These are phyloP conservation scores for Colletotrichum sidae DNA, from an alignment of 2,329 filamentous ascomycete species.

Conservation along the genomic window DNA sequence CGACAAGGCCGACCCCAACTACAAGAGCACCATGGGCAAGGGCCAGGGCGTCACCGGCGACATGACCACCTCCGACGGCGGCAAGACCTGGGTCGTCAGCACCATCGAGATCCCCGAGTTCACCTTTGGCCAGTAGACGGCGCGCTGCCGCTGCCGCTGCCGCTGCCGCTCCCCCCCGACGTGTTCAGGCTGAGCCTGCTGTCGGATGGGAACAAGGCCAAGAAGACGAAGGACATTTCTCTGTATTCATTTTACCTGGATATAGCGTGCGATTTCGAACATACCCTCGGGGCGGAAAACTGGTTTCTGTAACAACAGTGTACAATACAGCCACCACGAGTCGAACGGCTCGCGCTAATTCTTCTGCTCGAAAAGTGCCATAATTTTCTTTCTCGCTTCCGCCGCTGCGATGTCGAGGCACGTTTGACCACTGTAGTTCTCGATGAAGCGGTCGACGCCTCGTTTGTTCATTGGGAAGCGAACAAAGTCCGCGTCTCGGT, in stretches of 20 bases:
- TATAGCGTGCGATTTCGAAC: slow-evolving; percentile 12
- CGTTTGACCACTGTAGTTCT: neutral
- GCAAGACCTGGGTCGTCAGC: slow-evolving; percentile 30
- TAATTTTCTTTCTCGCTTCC: neutral
- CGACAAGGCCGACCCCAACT: slow-evolving; percentile 32
- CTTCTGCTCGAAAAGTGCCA: slow-evolving; percentile 3
- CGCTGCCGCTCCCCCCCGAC: neutral
- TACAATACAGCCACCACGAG: neutral
- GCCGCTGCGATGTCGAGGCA: slow-evolving; percentile 3
- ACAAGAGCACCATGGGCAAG: slow-evolving; percentile 32
- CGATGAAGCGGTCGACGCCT: neutral
- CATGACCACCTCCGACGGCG: slow-evolving; percentile 29
- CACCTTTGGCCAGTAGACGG: slow-evolving; percentile 22
- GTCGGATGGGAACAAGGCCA: too few species aligned
- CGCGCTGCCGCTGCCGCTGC: too few species aligned
- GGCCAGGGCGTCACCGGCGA: slow-evolving; percentile 30
- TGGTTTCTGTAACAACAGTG: slow-evolving; percentile 12
- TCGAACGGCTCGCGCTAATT: neutral
- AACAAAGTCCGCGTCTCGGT: neutral
- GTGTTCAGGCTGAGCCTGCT: neutral
- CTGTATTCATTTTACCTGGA: slow-evolving; percentile 16
- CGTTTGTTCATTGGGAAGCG: neutral
- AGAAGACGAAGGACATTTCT: neutral
- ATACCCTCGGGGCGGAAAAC: neutral
- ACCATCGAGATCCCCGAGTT: slow-evolving; percentile 34